These are phyloP conservation scores for Agaricales sp. DNA, from an alignment of 1,284 basidiomycete species.

Conservation along the genomic window DNA sequence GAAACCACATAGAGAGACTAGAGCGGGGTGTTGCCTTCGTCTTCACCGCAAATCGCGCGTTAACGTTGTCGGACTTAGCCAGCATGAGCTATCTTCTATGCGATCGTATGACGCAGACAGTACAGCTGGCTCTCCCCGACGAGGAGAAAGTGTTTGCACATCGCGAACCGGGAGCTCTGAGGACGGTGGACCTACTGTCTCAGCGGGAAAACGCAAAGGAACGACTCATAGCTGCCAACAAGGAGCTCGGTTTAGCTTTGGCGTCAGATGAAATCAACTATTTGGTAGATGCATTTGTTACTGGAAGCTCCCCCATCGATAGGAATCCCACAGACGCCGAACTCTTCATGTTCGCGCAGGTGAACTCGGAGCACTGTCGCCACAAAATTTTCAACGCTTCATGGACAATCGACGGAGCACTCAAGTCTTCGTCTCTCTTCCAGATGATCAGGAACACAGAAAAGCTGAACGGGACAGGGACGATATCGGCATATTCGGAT, in stretches of 20 bases:
- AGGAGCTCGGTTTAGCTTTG: constrained; percentile 82
- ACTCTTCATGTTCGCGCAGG: constrained; percentile 99
- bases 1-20: constrained; percentile 51
- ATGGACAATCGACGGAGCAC: constrained; percentile 79
- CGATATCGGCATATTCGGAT: constrained; percentile 96
- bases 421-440: constrained; percentile 79
- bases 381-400: constrained; percentile 99
- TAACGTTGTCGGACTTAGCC: constrained; percentile 33
- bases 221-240: constrained; percentile 73
- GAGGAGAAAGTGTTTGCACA: constrained; percentile 64
- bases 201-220: constrained; percentile 30
- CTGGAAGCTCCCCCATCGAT: constrained; percentile 48
- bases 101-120: constrained; percentile 93
- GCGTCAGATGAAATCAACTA: constrained; percentile 89
- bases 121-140: constrained; percentile 49
- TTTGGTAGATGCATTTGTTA: constrained; percentile 82
- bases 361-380: constrained; percentile 98
- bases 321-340: constrained; percentile 95
- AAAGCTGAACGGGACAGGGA: constrained; percentile 62
- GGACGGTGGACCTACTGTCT: constrained; percentile 51
- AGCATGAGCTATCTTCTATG: constrained; percentile 64
- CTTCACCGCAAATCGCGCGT: constrained; percentile 38
- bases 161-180: constrained; percentile 58
- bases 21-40: constrained; percentile 69
- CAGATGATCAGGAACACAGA: constrained; percentile 99